Percentiles rank a stretch among this genome's conserved stretches.
These are phyloP conservation scores for Geosmithia morbida DNA, from an alignment of 2,329 filamentous ascomycete species.

Conservation along the genomic window DNA sequence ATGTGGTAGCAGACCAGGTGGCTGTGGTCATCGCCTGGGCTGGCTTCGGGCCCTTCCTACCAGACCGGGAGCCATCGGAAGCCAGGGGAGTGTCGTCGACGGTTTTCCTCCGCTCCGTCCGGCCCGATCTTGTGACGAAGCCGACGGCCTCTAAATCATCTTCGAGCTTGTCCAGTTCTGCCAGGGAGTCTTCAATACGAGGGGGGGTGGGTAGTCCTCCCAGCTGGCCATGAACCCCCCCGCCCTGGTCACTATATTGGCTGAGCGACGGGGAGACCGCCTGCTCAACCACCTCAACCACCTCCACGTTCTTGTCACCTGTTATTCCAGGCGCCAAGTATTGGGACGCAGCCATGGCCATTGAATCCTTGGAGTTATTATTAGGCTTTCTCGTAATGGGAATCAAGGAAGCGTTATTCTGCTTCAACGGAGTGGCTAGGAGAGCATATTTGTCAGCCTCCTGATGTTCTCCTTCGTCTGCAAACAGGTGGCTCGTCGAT, in stretches of 20 bases:
- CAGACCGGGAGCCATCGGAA: neutral
- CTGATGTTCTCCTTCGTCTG: neutral
- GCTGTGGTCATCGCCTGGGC: conserved; percentile 13
- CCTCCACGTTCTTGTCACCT: conserved; percentile 14
- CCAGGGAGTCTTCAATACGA: conserved; percentile 49
- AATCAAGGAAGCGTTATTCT: neutral
- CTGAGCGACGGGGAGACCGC: conserved; percentile 18
- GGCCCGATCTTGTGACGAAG: conserved; percentile 19
- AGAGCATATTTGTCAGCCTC: conserved; percentile 26
- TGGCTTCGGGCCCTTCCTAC: neutral
- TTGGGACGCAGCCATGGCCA: neutral
- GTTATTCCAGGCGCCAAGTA: conserved; percentile 1
- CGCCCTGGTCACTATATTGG: conserved; percentile 13
- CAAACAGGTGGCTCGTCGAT: neutral
- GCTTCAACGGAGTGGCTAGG: conserved; percentile 27
- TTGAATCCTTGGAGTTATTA: neutral
- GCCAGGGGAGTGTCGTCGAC: neutral
- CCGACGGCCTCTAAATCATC: conserved; percentile 43
- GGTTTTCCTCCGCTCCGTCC: conserved; percentile 13
- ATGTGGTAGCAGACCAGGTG: conserved; percentile 22
- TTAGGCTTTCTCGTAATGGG: neutral
- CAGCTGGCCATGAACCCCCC: conserved; percentile 11
- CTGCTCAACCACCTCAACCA: conserved; percentile 14
- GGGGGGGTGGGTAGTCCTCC: conserved; percentile 16
- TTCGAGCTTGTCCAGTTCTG: conserved; percentile 46